Evolutionary conservation across 352 stramenopile genomes (phyloP), one percentile per base, ranked within the genome.

Genomic region (Phytophthora constricta): DNA sequence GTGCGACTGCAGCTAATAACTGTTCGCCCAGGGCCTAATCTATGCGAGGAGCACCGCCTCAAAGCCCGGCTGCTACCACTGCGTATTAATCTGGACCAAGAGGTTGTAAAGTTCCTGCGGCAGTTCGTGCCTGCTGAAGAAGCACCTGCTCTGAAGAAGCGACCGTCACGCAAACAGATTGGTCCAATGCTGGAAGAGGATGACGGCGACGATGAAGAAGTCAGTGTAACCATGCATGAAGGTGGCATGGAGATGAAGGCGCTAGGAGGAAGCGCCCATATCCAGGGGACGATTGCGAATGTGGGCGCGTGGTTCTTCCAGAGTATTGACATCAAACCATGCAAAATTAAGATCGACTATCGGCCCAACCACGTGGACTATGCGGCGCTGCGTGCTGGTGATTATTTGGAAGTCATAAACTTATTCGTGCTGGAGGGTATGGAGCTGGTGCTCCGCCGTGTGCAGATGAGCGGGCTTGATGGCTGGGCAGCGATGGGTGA

Each of bases 311-410:
- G 84, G 86, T 96, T 96, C 51, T 96, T 95, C 74, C 89, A 96
- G 70, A 95, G 72, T 56, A 84, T 96, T 20, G 89, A 96, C 52
- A 79, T 96, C 27, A 89, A 89, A 16, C 83, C 89, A 14, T 95
- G 87, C 73, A 96, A 96, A 66, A 95, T 96, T 64, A 96, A 96
- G 66, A 96, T 96, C 49, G 89, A 96, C 58, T 96, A 96, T 54
- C 83, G 87, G 1, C 89, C 89, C 13, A 94, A 95, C 37, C 86
- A 87, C n/a, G 86, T 96, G 1, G 84, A 96, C 67, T 96, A 91
- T 25, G 80, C 89, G 8, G 89, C 89, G 4, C 60, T 96, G 26
- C 82, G 87, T 54, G 82, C 87, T 16, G 89, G 89, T 11, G 89
- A 96, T 46, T 96, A 96, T 61, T 47, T 96, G 2, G 89, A 96